Evolutionary conservation across 768 basidiomycete genomes (phyloP).

Genomic region (Auriscalpium microsporum): DNA sequence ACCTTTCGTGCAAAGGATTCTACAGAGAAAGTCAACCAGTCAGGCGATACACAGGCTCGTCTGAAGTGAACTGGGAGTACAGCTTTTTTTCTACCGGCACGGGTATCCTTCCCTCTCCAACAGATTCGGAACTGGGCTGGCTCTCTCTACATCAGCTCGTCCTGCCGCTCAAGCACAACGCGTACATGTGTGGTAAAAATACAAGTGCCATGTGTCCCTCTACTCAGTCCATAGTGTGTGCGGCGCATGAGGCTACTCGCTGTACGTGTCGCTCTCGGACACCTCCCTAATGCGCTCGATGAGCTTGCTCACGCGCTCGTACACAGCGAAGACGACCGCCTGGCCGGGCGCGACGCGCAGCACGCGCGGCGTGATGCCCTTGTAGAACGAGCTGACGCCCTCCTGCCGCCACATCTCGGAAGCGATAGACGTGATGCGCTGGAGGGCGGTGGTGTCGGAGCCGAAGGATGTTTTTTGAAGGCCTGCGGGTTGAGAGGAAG

Average conservation of each 20-base stretch:
- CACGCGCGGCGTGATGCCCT: constrained; percentile 95
- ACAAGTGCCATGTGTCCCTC: too few relatives aligned
- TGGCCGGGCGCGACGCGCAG: constrained; percentile 94
- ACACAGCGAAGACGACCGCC: constrained; percentile 96
- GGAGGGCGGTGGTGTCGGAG: constrained; percentile 68
- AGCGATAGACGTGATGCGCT: constrained; percentile 74
- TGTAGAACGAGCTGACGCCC: constrained; percentile 88
- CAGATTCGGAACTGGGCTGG: too few relatives aligned
- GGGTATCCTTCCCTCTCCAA: too few relatives aligned
- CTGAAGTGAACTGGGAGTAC: too few relatives aligned
- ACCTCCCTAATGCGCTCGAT: constrained; percentile 64
- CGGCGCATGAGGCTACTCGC: constrained; percentile 36
- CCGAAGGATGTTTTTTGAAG: constrained; percentile 75
- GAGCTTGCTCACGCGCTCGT: constrained; percentile 72
- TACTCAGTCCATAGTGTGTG: too few relatives aligned
- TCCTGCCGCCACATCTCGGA: constrained; percentile 91
- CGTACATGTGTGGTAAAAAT: too few relatives aligned
- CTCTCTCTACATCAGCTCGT: too few relatives aligned
- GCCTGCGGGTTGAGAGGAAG: constrained; percentile 34
- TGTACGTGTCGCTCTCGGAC: constrained; percentile 51
- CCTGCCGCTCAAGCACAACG: too few relatives aligned
- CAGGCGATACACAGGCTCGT: too few relatives aligned
- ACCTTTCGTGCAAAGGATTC: too few relatives aligned
- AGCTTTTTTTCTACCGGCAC: too few relatives aligned
- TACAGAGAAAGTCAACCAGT: too few relatives aligned